Conservation (phyloP, 441 rosid genomes). For the Pelargonium myrrhifolium region DNA sequence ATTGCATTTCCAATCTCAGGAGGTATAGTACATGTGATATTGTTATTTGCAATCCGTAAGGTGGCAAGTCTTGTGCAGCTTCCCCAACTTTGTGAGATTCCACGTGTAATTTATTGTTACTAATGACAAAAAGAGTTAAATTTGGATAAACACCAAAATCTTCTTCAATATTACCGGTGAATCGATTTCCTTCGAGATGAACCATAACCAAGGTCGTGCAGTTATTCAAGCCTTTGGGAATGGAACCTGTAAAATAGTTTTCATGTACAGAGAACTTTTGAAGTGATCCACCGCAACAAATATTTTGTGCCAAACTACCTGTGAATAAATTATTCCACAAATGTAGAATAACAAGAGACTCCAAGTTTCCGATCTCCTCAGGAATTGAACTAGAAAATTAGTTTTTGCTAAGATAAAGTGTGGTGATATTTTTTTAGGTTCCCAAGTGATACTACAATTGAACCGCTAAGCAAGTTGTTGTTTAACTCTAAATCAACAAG, state of each 20-base stretch:
- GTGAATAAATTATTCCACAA: constrained; percentile 20
- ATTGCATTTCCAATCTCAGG: constrained; percentile 22
- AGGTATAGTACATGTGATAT: constrained; percentile 22
- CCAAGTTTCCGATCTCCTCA: too few relatives aligned
- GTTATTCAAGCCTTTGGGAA: constrained; percentile 28
- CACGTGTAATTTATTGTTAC: constrained; percentile 28
- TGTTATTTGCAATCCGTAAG: constrained; percentile 22
- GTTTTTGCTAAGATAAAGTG: not conserved
- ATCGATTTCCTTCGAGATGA: constrained; percentile 15
- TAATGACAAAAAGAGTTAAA: constrained; percentile 18
- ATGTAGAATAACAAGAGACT: not conserved
- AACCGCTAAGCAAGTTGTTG: not conserved
- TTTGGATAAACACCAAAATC: constrained; percentile 27
- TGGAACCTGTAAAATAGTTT: constrained; percentile 22
- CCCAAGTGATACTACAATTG: constrained; percentile 20
- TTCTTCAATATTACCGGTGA: constrained; percentile 22
- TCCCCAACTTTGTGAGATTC: constrained; percentile 26
- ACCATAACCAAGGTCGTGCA: constrained; percentile 25
- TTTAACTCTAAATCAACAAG: not conserved
- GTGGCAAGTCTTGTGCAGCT: constrained; percentile 9
- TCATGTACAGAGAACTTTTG: not conserved
- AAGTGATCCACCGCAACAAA: constrained; percentile 20
- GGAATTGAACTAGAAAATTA: too few relatives aligned
- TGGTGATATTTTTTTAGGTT: constrained; percentile 13
- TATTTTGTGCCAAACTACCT: constrained; percentile 24